Percentiles rank a stretch among this genome's conserved stretches.
These are phyloP conservation scores for Melampsora larici-populina DNA, from an alignment of 1,284 basidiomycete genomes.

Conservation along the genomic window DNA sequence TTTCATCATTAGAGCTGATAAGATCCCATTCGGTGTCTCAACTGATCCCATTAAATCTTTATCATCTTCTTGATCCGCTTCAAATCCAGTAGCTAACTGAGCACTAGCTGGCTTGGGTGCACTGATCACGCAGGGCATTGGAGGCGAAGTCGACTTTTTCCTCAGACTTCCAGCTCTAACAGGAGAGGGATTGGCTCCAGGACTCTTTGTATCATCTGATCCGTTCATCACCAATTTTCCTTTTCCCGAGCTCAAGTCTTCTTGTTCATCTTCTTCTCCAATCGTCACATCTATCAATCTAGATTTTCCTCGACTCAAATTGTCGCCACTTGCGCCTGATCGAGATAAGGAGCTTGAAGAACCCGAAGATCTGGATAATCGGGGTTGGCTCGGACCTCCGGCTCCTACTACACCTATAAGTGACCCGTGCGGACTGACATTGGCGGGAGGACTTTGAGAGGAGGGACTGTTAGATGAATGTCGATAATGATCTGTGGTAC, in stretches of 20 bases:
- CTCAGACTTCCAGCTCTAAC: background rate
- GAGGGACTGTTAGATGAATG: conserved; percentile 35
- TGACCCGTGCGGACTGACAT: background rate
- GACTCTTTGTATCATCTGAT: background rate
- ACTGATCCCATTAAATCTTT: background rate
- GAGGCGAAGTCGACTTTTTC: conserved; percentile 8
- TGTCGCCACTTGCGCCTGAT: conserved; percentile 1
- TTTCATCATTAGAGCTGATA: background rate
- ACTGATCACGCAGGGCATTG: conserved; percentile 21
- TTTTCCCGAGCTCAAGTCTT: background rate
- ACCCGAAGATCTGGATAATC: background rate
- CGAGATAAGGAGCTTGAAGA: background rate
- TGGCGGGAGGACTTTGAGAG: conserved; percentile 24
- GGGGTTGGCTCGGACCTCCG: background rate
- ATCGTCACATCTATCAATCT: conserved; percentile 24
- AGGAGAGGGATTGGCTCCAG: background rate
- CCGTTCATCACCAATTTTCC: too few species aligned
- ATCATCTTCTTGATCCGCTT: background rate
- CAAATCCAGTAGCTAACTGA: background rate
- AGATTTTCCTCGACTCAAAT: conserved; percentile 7
- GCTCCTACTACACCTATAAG: background rate
- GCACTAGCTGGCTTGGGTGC: conserved; percentile 36
- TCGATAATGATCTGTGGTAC: conserved; percentile 22
- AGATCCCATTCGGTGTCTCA: background rate
- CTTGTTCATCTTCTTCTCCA: conserved; percentile 28